Evolutionary conservation across 495 filamentous ascomycete genomes (phyloP), one percentile per base, ranked within the genome.

Genomic region (Talaromyces proteolyticus): DNA sequence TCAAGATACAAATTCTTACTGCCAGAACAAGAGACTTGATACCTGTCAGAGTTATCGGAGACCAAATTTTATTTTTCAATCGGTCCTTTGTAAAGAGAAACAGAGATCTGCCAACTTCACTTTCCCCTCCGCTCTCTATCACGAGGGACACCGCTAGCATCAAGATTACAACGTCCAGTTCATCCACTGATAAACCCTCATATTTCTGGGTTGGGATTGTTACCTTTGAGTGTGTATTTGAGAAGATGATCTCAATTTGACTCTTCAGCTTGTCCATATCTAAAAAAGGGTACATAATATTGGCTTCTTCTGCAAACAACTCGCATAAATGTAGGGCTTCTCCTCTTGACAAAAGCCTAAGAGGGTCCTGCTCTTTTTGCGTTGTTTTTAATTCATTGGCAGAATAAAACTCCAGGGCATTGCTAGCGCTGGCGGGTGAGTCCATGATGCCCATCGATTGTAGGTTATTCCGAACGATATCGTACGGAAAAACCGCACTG

Each of bases 401-500:
- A 53, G 75, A 71, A n/a, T 72, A 71, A 2, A 73, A 74, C 1
- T 68, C 69, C 38, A 73, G 66, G 26, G 74, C 75, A 57, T 82
- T 78, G n/a, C 79, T 72, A 21, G 81, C 77, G 22, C 57, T 72
- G 42, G 78, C 77, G 38, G 85, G 83, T 16, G 64, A 63, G 4
- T 60, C 59, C 6, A 68, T 56, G 51, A 94, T 91, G 3, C 90
- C 90, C 89, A 96, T 94, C 49, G 81, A 89, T 54, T 92, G 86
- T 20, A 96, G 66, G n/a, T 88, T 95, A 36, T 82, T 87, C 60
- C 88, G 89, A 21, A 90, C 91, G 3, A 95, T 85, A 56, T 90
- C 86, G 48, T 95, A 81, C 53, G 83, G 89, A 69, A 89, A 96
- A 5, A 83, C 81, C 7, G 83, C 86, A 69, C 88, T 92, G 0